Base-by-base conservation (phyloP, 176 grass and related monocot genomes). In the Phoenix roebelenii region DNA sequence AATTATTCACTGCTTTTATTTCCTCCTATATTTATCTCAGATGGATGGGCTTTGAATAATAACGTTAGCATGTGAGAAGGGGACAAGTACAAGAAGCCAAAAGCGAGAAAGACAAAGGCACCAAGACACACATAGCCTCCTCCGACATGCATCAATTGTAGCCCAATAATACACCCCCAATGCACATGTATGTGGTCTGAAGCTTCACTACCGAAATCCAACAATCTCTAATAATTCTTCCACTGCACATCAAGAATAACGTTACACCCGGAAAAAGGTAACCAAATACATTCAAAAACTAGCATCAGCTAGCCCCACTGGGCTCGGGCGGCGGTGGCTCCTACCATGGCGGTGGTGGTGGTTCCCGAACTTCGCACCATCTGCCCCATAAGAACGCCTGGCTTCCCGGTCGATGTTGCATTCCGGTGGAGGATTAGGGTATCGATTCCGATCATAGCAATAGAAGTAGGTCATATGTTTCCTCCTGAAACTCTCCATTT, bases 391-490 rank as follows among this genome's bases (percentile, higher is more conserved):
- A n/a, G n/a, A 22, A 9, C 35, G 65, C 17, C 52, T 18, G 5
- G 4, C 18, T 28, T 55, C 65, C n/a, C 6, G 25, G 55, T 39
- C 12, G 1, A 22, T 55, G 26, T 9, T 39, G 26, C 65, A 68
- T 26, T 68, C 65, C 15, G 18, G 4, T 25, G 65, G 65, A 22
- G 25, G 52, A 18, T 1, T 16, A 3, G 25, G 28, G 52, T 68
- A 68, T 14, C 65, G 25, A 55, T 55, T 5, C 20, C 25, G 28
- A 12, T 68, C 52, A 1, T 44, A 55, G 65, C 65, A 68, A 26
- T 68, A 68, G 6, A 22, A 68, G 23, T 68, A 68, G 28, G 26
- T 44, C 65, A 68, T 44, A 22, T 68, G 65, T 55, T 22, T 68
- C 65, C 14, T 55, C 7, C 52, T 25, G 16, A 68, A 22, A 15